Percentiles rank a stretch among this genome's conserved stretches.
Conservation (phyloP, 2,329 filamentous ascomycete species). For the Aspergillus fructus region DNA sequence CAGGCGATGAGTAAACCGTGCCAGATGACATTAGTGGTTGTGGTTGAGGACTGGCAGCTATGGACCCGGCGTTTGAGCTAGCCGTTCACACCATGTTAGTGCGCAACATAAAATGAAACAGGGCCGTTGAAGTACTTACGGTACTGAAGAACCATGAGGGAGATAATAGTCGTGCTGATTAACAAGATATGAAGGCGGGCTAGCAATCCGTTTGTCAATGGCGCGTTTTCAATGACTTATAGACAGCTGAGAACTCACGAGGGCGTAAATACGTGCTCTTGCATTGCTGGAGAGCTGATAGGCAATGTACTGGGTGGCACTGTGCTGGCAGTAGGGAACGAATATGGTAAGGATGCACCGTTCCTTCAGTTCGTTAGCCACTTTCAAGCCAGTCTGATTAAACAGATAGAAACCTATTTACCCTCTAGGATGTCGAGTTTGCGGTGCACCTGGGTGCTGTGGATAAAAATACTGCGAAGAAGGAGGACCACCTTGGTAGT, state of each 20-base stretch:
- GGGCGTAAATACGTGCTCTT: slow-evolving; percentile 24
- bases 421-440: slow-evolving; percentile 22
- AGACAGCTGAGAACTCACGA: slow-evolving; percentile 18
- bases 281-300: slow-evolving; percentile 19
- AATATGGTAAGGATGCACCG: slow-evolving; percentile 23
- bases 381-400: neutral
- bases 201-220: slow-evolving; percentile 16
- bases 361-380: neutral
- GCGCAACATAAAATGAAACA: neutral
- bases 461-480: slow-evolving; percentile 21
- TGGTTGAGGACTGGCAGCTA: slow-evolving; percentile 25
- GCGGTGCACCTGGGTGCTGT: slow-evolving; percentile 12
- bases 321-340: slow-evolving; percentile 19
- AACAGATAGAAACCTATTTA: slow-evolving; percentile 6
- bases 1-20: slow-evolving; percentile 28
- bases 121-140: slow-evolving; percentile 23
- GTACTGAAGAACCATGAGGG: slow-evolving; percentile 28
- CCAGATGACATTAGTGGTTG: slow-evolving; percentile 25
- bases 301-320: slow-evolving; percentile 18
- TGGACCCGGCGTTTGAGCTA: slow-evolving; percentile 27
- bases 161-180: slow-evolving; percentile 37
- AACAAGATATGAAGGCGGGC: slow-evolving; percentile 34
- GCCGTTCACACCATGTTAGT: slow-evolving; percentile 15
- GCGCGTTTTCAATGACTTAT: neutral
- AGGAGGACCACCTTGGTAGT: slow-evolving; percentile 19